Base-by-base conservation (phyloP, 2,329 filamentous ascomycete genomes). In the Nemania sp. region DNA sequence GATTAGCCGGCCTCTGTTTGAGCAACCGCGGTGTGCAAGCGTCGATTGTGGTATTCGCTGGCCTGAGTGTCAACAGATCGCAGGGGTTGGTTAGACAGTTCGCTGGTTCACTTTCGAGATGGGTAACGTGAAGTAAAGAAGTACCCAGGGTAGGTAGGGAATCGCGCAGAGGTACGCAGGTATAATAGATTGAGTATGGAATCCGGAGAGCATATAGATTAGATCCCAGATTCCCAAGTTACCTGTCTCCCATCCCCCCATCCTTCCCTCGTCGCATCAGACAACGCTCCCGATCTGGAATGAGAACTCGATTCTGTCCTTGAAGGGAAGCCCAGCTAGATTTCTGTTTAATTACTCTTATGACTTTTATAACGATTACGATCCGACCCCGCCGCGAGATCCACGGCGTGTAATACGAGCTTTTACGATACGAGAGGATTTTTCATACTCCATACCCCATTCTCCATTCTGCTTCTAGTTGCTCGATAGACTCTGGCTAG, bases 131-230 rank as follows among this genome's bases (percentile, higher is more conserved):
- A n/a, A n/a, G n/a, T n/a, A n/a, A n/a, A n/a, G n/a, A 12, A 12
- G 35, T 11, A 39, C 35, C 15, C 12, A 4, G 35, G 35, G 35
- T n/a, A n/a, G n/a, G n/a, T n/a, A n/a, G 35, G 15, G 11, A 46
- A 52, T 47, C 52, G 55, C 52, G 37, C 40, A 39, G 61, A 51
- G 45, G 40, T 47, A 45, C 20, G 47, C 52, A 42, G 29, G 59
- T 60, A 63, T 66, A 70, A 66, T 68, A 68, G 66, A 71, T 69
- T 71, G 69, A 68, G 67, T 71, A 59, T 54, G 59, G 68, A 68
- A 68, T 70, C 64, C 65, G 48, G 64, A 64, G 52, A 62, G 57
- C n/a, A n/a, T n/a, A 60, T 65, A 65, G 56, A 64, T 57, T 61
- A n/a, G 2, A 53, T 54, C 32, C 54, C 59, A 25, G 20, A 62